Evolutionary conservation across 192 early-diverging fungal species (phyloP), one percentile per base, ranked within the genome.

Genomic region (Backusella tuberculispora): DNA sequence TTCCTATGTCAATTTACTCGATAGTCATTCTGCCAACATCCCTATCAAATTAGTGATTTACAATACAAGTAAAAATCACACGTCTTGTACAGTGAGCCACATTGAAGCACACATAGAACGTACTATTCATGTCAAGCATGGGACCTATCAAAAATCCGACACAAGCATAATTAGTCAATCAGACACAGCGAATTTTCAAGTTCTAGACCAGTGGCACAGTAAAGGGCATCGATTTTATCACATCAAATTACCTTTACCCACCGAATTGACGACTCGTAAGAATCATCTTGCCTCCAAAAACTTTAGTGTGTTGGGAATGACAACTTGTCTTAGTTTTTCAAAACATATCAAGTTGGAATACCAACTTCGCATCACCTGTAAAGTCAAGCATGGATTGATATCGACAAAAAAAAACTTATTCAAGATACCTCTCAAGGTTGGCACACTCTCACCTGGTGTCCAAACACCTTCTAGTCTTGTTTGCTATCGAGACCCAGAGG

Each of bases 231-330:
- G 38, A 10, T 42, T 41, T 40, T 67, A 67, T 67, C 41, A 42
- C 21, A 41, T 67, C 40, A 42, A 41, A n/a, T 43, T 67, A 67
- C 66, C 66, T 21, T 5, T 67, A 43, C 66, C 66, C 1, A 43
- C 66, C 0, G 66, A 67, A 43, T 19, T 67, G 19, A 67, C 38
- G 4, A 67, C 9, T 12, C 34, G 41, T 24, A 67, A 43, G 12
- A 67, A 67, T 26, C 41, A 38, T 24, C 21, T 38, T 14, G 19
- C 41, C 19, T 41, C 41, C 15, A 67, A 40, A 40, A 67, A 67
- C 19, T 43, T 67, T 43, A 67, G 66, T 67, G 40, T 67, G 21
- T n/a, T 67, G 17, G 66, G 66, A 15, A 67, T 67, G 66, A 67
- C 66, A 67, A 38, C 66, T 12, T 42, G 50, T 24, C 53, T 72